Evolutionary conservation across 306 rosid genomes (phyloP), one percentile per base, ranked within the genome.

Genomic region (Rubus idaeus): DNA sequence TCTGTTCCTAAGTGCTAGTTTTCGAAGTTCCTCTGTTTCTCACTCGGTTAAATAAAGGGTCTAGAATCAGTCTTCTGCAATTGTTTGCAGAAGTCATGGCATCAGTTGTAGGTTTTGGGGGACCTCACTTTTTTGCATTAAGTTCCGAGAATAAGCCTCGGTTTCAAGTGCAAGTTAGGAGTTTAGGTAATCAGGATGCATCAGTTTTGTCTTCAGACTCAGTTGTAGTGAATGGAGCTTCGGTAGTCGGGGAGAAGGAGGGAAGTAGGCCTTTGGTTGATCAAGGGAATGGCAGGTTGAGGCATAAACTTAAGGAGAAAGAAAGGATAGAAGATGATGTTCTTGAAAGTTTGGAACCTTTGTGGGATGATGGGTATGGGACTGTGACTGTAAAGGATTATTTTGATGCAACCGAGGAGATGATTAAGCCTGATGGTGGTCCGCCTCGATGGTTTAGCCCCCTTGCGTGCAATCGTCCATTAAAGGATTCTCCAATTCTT

Each of bases 401-500:
- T 84, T 89, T 95, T 50, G 77, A 13, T 74, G 89, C 85, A 6
- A 86, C 83, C 2, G 86, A 82, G 80, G 93, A 86, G 13, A 60
- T 90, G n/a, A 83, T 82, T 13, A 81, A 76, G 69, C 75, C 70
- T 71, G 91, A 89, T 76, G 96, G 92, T 1, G 97, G 96, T 20
- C 97, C 97, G 16, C 97, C 97, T 2, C 80, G 97, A n/a, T 95
- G 98, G 98, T 95, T 92, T 81, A 85, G 88, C 80, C 97, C 97
- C 4, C 51, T 89, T 83, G 79, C 83, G 5, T 82, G 87, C 46
- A 86, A 84, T 18, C 45, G 66, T 56, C 96, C 92, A 18, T 72
- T 87, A 20, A 79, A 87, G 77, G 79, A 75, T 70, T 82, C 96
- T 77, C 98, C 97, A 9, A 74, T 86, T 74, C 96, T 95, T 63